phyloP scores from a whole-genome alignment of 257 asterid genomes.

The Solanum gandarillasii region DNA sequence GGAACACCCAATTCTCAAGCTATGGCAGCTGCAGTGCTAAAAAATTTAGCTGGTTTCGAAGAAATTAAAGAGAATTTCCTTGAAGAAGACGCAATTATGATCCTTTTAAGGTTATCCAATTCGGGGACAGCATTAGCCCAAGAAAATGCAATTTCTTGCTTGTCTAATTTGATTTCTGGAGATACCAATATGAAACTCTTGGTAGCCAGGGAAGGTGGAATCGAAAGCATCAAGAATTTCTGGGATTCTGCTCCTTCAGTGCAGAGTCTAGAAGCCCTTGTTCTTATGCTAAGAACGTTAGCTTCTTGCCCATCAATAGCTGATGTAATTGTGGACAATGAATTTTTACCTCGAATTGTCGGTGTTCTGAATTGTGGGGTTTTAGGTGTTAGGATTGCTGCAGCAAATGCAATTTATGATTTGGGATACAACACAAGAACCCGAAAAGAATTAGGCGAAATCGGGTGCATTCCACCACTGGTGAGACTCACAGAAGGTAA shows the following conservation, averaged over 20 bases:
- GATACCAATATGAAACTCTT: constrained; percentile 49
- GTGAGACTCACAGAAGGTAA: constrained; percentile 69
- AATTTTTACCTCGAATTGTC: constrained; percentile 34
- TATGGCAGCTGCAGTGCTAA: constrained; percentile 57
- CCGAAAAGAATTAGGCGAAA: constrained; percentile 67
- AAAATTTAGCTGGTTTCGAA: constrained; percentile 40
- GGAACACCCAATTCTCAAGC: constrained; percentile 93
- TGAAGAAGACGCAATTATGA: constrained; percentile 50
- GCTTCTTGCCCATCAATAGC: constrained; percentile 46
- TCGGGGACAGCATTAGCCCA: constrained; percentile 66
- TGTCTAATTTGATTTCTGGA: constrained; percentile 42
- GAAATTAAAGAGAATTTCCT: constrained; percentile 54
- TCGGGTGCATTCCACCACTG: constrained; percentile 48
- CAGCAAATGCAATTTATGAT: constrained; percentile 50
- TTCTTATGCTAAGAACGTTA: constrained; percentile 44
- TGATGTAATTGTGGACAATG: constrained; percentile 45
- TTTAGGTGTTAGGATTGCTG: constrained; percentile 48
- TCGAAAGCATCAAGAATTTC: constrained; percentile 44
- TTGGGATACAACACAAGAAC: constrained; percentile 42
- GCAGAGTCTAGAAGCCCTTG: constrained; percentile 48
- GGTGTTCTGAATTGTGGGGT: constrained; percentile 44
- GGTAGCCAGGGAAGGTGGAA: constrained; percentile 64
- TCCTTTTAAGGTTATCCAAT: constrained; percentile 37
- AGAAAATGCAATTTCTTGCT: constrained; percentile 72
- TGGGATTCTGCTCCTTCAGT: constrained; percentile 53